Base-by-base conservation (phyloP, 1,284 basidiomycete species). In the Pholiota adiposa region DNA sequence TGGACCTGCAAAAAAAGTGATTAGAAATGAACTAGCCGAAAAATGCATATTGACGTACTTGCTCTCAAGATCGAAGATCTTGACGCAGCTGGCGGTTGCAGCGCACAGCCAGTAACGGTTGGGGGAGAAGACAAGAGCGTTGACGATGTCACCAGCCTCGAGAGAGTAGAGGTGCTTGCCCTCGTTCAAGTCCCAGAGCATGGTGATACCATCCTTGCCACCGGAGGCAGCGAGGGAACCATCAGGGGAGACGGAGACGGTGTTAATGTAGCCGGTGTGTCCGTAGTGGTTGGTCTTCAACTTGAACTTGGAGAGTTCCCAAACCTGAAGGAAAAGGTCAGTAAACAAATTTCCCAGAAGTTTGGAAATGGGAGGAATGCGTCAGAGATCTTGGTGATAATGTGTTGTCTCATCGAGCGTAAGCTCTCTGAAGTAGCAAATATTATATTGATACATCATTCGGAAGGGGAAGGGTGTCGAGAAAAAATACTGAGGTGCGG, bases 51-150 rank as follows among this genome's bases (percentile, higher is more conserved):
- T 4, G 33, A 87, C 93, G 73, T 68, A 94, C 95, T 97, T 97
- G 90, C 91, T 94, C 88, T 97, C 95, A 59, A 97, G 85, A 78
- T 98, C 96, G 76, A 98, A 98, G 80, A 98, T 98, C 86, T 99
- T 99, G 83, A 99, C 94, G 80, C 94, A 97, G 74, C 91, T 94
- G 65, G 95, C 87, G 66, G 97, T 99, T 67, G 97, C 97, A 70
- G 97, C 97, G 79, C 97, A 99, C 67, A 99, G 84, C 97, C 97
- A 99, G 92, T 99, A 99, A 65, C 96, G 92, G 87, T 98, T 98
- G 68, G 97, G 97, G 31, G 95, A 97, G 88, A 99, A 99, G 76
- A 98, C 97, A 67, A 99, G 93, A 62, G 97, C 95, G 78, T 99
- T 99, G 88, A 99, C 96, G 70, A 96, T 86, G 79, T 99, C 95